A percentile compares a stretch with the other conserved stretches of the same genome.
Conservation (phyloP, 192 early-diverging fungal genomes). For the Backusella luteola region DNA sequence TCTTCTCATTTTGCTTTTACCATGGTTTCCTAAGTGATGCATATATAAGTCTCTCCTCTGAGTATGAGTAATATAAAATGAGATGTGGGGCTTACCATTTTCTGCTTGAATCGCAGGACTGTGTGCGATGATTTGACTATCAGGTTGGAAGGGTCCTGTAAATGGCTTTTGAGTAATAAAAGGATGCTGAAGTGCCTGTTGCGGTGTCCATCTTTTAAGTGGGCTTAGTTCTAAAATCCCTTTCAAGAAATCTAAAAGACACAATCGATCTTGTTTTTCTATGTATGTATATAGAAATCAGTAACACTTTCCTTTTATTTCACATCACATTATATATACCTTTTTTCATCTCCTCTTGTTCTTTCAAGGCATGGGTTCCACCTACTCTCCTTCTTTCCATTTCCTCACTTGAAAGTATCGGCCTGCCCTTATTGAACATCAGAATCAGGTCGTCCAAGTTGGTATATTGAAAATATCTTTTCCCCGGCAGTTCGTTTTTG, state of each 20-base stretch:
- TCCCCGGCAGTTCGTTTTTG: slow-evolving; percentile 6
- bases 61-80: not conserved
- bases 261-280: slow-evolving; percentile 68
- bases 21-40: not conserved
- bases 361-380: not conserved
- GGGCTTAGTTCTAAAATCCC: slow-evolving; percentile 89
- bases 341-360: slow-evolving; percentile 1
- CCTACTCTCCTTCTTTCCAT: slow-evolving; percentile 1
- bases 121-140: not conserved
- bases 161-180: slow-evolving; percentile 92
- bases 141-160: slow-evolving; percentile 65
- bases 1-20: not conserved
- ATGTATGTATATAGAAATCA: not conserved
- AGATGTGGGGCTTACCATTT: not conserved
- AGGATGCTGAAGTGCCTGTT: slow-evolving; percentile 90
- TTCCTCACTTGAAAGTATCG: not conserved
- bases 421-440: not conserved
- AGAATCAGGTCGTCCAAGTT: slow-evolving; percentile 12
- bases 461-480: slow-evolving; percentile 4
- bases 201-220: slow-evolving; percentile 91
- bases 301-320: not conserved
- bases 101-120: not conserved
- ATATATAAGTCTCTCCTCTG: not conserved
- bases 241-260: slow-evolving; percentile 88
- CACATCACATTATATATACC: not conserved